Conservation (phyloP, 352 stramenopile genomes). For the Pythium apleroticum region DNA sequence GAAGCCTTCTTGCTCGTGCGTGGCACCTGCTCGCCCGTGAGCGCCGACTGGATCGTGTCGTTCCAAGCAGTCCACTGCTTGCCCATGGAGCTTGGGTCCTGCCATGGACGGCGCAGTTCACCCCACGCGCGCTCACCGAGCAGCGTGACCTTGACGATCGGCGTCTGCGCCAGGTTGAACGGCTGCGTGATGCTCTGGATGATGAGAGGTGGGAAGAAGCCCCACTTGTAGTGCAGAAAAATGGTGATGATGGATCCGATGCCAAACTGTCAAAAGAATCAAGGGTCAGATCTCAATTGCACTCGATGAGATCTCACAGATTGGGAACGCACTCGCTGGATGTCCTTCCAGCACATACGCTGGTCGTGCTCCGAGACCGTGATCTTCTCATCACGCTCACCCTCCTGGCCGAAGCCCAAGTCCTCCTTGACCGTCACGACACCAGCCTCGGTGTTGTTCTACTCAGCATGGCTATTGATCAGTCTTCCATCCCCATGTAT, state of each 20-base stretch:
- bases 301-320: neutral
- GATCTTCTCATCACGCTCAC: constrained; percentile 77
- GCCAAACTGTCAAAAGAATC: constrained; percentile 47
- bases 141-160: constrained; percentile 67
- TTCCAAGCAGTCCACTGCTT: constrained; percentile 76
- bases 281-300: neutral
- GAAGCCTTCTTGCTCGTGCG: constrained; percentile 66
- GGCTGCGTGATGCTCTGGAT: constrained; percentile 82
- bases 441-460: constrained; percentile 79
- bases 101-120: constrained; percentile 74
- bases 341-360: constrained; percentile 65
- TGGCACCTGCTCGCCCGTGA: constrained; percentile 49
- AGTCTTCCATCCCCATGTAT: neutral
- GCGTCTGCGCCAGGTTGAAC: constrained; percentile 66
- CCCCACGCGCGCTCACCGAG: constrained; percentile 69
- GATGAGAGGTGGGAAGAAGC: constrained; percentile 79
- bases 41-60: constrained; percentile 70
- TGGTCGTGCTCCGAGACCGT: constrained; percentile 82
- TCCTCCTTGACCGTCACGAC: constrained; percentile 78
- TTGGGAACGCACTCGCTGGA: constrained; percentile 54
- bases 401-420: constrained; percentile 69
- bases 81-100: constrained; percentile 60
- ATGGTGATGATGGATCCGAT: constrained; percentile 63
- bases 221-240: constrained; percentile 78
- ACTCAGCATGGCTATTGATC: neutral